Percentiles rank a stretch among this genome's conserved stretches.
phyloP scores from a whole-genome alignment of 139 green algal genomes.

The Picochlorum sp. region DNA sequence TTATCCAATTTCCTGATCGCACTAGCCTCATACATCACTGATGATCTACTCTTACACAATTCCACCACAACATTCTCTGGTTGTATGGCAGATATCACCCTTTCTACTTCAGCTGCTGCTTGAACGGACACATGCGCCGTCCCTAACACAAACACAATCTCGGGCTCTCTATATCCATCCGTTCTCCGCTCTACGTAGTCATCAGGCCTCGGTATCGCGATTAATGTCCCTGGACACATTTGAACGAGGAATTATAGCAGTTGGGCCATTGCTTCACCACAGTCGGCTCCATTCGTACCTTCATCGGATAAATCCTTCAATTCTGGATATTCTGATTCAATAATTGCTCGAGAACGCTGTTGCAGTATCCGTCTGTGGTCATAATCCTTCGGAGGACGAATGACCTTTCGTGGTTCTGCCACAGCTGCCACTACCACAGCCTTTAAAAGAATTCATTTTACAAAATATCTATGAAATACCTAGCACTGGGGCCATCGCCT shows the following conservation, averaged over 20 bases:
- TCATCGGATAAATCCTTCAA: not conserved
- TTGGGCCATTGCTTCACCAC: not conserved
- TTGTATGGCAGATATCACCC: constrained; percentile 45
- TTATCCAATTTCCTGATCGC: not conserved
- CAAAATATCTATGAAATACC: no score
- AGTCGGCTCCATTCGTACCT: not conserved
- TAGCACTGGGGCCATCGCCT: no score
- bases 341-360: not conserved
- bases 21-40: constrained; percentile 26
- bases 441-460: no score
- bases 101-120: constrained; percentile 44
- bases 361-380: not conserved
- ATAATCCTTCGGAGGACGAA: not conserved
- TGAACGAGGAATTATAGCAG: no score
- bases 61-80: constrained; percentile 65
- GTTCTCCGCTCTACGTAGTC: constrained; percentile 52
- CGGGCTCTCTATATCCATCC: constrained; percentile 71
- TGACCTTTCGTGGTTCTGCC: not conserved
- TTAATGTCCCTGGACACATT: constrained; percentile 42
- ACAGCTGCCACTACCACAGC: no score
- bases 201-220: constrained; percentile 41
- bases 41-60: constrained; percentile 55
- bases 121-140: constrained; percentile 56
- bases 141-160: constrained; percentile 57
- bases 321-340: not conserved